These are phyloP conservation scores for Colletotrichum costaricense DNA, from an alignment of 2,329 filamentous ascomycete genomes.

Conservation along the genomic window DNA sequence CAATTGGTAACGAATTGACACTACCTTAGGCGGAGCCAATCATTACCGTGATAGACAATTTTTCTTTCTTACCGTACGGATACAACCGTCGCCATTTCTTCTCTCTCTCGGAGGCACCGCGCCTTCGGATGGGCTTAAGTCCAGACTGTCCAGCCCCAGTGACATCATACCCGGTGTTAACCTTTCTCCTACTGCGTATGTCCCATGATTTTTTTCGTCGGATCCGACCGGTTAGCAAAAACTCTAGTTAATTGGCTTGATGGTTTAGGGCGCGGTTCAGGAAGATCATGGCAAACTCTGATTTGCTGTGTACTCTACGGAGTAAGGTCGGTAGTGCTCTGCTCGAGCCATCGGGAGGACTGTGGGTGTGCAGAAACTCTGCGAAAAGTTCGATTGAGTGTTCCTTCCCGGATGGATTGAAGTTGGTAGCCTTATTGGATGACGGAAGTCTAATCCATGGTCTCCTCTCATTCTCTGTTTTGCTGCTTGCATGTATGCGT, in stretches of 20 bases:
- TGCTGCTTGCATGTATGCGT: too few species aligned
- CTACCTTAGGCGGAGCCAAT: not conserved
- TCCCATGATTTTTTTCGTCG: not conserved
- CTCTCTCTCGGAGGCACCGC: not conserved
- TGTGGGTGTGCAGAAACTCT: slow-evolving; percentile 16
- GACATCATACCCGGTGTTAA: slow-evolving; percentile 21
- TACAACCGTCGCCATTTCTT: not conserved
- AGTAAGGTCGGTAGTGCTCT: not conserved
- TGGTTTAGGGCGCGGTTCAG: not conserved
- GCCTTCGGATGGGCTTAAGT: slow-evolving; percentile 1
- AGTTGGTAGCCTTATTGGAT: not conserved
- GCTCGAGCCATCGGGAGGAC: slow-evolving; percentile 19
- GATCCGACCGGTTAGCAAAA: slow-evolving; percentile 19
- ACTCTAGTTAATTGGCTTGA: not conserved
- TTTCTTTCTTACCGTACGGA: not conserved
- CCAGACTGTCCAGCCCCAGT: slow-evolving; percentile 11
- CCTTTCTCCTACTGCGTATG: not conserved
- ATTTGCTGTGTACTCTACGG: not conserved
- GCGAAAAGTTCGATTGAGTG: not conserved
- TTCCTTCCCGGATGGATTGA: slow-evolving; percentile 1
- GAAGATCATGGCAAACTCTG: not conserved
- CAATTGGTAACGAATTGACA: not conserved
- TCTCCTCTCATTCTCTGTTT: not conserved
- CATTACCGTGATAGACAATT: not conserved
- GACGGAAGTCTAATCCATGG: slow-evolving; percentile 26